phyloP scores from a whole-genome alignment of 345 rosid genomes.

The Aegle marmelos region DNA sequence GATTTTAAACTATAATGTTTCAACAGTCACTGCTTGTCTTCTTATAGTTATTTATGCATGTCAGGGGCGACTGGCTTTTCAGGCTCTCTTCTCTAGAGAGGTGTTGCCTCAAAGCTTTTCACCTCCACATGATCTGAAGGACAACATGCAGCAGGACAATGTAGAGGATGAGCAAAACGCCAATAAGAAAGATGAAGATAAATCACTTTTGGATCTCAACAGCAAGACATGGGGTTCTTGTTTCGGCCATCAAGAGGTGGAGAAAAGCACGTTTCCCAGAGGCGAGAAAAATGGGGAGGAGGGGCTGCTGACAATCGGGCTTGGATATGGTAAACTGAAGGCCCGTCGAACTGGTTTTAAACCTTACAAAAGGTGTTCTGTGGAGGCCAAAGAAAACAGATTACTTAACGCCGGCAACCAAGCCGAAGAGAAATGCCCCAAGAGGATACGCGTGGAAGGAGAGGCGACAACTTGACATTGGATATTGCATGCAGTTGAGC shows the following conservation, averaged over 20 bases:
- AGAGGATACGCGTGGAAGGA: constrained; percentile 82
- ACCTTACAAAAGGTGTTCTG: constrained; percentile 87
- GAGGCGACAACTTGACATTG: constrained; percentile 50
- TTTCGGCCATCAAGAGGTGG: constrained; percentile 36
- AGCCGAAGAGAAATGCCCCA: constrained; percentile 67
- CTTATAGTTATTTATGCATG: not conserved
- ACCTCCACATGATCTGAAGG: constrained; percentile 43
- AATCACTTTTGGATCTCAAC: constrained; percentile 51
- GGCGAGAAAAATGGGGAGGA: constrained; percentile 30
- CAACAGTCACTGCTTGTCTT: not conserved
- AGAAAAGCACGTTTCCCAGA: constrained; percentile 22
- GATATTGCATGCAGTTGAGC: constrained; percentile 28
- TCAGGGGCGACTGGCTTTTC: constrained; percentile 94
- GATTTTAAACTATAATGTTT: constrained; percentile 1
- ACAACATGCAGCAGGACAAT: constrained; percentile 17
- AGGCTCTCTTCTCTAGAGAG: constrained; percentile 82
- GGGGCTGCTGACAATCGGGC: constrained; percentile 52
- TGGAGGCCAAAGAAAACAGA: constrained; percentile 72
- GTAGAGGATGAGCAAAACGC: constrained; percentile 28
- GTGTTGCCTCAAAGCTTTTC: constrained; percentile 89
- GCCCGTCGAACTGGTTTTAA: constrained; percentile 75
- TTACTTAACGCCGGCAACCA: constrained; percentile 36
- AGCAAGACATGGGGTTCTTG: constrained; percentile 20
- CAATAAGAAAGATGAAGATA: constrained; percentile 31
- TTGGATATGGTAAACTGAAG: constrained; percentile 52